Evolutionary conservation across 305 asterid genomes (phyloP), one percentile per base, ranked within the genome.

Genomic region (Fraxinus dipetala): DNA sequence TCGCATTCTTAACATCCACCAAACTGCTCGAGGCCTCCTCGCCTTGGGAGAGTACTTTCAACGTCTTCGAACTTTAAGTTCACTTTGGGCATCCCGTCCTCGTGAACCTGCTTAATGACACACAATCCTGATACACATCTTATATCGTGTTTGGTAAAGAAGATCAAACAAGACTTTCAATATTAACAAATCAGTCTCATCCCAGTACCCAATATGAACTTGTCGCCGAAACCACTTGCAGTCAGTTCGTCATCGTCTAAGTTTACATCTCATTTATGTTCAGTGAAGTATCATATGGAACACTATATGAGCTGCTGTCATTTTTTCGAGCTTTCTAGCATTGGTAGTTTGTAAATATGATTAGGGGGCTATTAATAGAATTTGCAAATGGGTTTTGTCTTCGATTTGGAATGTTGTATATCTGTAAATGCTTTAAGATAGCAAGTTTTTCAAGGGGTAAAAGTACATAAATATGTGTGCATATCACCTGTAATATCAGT

Each of bases 11-110:
- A 75, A 79, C 6, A 1, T 79, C 6, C 87, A 80, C 51, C 93
- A 90, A 87, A 81, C 91, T 61, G 93, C 93, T 56, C 88, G 82
- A 70, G 91, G 89, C 72, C 91, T 90, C 38, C 87, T 90, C 51
- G 91, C 88, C 73, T 80, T 90, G 35, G 93, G 93, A 45, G 91
- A 89, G 78, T 87, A 90, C 86, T 86, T 84, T n/a, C 82, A 84
- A 63, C 87, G 91, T 26, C 91, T 90, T 18, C 84, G 91, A 65
- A 80, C 84, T 73, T 75, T 90, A 79, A 90, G 90, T 81, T 81
- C 90, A 9, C 82, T 43, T 56, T 86, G 90, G 93, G 35, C 85
- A 2, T 51, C 61, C 22, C 22, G 86, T 67, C 63, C 80, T 31
- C 78, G 54, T 31, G 22, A 85, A 77, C 76, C 87, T 20, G 81